These are phyloP conservation scores for Sporisorium iseilematis-ciliati DNA, from an alignment of 1,284 basidiomycete genomes.

Conservation along the genomic window DNA sequence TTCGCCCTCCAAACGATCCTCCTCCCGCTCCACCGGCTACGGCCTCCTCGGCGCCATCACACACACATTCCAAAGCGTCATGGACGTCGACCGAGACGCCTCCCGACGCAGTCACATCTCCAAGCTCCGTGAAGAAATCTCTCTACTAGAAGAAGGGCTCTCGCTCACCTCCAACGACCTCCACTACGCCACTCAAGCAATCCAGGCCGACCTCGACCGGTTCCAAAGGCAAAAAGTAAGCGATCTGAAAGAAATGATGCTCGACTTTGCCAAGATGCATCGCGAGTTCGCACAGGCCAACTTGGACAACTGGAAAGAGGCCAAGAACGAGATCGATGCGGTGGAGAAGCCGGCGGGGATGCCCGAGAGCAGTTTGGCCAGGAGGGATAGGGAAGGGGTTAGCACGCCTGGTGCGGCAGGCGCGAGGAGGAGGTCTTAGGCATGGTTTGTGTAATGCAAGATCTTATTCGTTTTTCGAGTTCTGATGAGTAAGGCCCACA, in stretches of 20 bases:
- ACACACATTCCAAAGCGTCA: conserved; percentile 95
- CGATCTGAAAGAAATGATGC: conserved; percentile 90
- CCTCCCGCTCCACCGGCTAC: conserved; percentile 58
- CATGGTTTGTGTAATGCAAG: background rate
- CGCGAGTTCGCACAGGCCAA: conserved; percentile 84
- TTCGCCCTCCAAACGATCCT: conserved; percentile 42
- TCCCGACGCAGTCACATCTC: conserved; percentile 91
- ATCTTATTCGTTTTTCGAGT: no score
- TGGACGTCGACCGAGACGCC: conserved; percentile 97
- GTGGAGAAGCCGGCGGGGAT: conserved; percentile 74
- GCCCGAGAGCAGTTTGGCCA: conserved; percentile 55
- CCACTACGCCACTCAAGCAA: conserved; percentile 93
- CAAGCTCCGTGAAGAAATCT: conserved; percentile 92
- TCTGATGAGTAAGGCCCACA: no score
- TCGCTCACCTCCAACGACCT: conserved; percentile 73
- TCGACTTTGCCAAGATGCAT: conserved; percentile 88
- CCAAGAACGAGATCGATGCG: conserved; percentile 86
- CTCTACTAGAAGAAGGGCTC: conserved; percentile 64
- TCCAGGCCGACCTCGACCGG: conserved; percentile 96
- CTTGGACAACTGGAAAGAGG: conserved; percentile 94
- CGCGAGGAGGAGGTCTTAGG: conserved; percentile 23
- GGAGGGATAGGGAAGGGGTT: conserved; percentile 31
- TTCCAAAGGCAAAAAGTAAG: conserved; percentile 99
- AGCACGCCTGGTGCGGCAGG: conserved; percentile 18
- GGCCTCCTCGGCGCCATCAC: conserved; percentile 91